phyloP scores from a whole-genome alignment of 495 filamentous ascomycete species.

The Lepidopterella palustris region DNA sequence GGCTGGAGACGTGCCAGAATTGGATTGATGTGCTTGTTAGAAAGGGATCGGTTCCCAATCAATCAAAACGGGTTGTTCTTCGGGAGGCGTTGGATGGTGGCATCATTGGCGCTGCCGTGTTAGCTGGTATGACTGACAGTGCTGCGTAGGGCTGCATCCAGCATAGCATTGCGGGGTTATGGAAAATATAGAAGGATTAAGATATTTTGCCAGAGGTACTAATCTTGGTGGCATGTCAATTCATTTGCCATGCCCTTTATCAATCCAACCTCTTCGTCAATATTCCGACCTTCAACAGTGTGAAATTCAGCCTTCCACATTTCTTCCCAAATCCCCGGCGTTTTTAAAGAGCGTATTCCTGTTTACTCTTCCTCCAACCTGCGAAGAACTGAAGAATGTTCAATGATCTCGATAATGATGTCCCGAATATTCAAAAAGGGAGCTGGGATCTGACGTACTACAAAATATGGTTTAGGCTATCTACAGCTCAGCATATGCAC shows the following conservation, averaged over 20 bases:
- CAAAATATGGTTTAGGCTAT: too few relatives aligned
- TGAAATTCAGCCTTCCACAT: background rate
- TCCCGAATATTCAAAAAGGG: too few relatives aligned
- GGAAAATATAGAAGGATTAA: background rate
- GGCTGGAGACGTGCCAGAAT: slow-evolving; percentile 59
- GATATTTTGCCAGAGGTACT: background rate
- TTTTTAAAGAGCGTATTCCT: too few relatives aligned
- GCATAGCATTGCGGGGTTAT: background rate
- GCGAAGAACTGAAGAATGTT: too few relatives aligned
- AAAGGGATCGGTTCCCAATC: slow-evolving; percentile 47
- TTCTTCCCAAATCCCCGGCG: background rate
- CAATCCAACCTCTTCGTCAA: background rate
- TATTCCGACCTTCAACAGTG: background rate
- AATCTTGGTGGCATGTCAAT: background rate
- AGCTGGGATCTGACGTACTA: too few relatives aligned
- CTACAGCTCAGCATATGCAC: too few relatives aligned
- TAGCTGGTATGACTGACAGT: slow-evolving; percentile 50
- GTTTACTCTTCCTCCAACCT: too few relatives aligned
- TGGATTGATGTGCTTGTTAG: slow-evolving; percentile 60
- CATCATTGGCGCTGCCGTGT: slow-evolving; percentile 66
- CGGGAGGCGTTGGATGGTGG: slow-evolving; percentile 68
- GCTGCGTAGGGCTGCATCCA: slow-evolving; percentile 10
- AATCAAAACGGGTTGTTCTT: slow-evolving; percentile 56
- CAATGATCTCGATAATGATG: too few relatives aligned
- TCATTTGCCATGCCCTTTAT: background rate